These are phyloP conservation scores for Diaporthe sp. DNA, from an alignment of 2,329 filamentous ascomycete species.

Conservation along the genomic window DNA sequence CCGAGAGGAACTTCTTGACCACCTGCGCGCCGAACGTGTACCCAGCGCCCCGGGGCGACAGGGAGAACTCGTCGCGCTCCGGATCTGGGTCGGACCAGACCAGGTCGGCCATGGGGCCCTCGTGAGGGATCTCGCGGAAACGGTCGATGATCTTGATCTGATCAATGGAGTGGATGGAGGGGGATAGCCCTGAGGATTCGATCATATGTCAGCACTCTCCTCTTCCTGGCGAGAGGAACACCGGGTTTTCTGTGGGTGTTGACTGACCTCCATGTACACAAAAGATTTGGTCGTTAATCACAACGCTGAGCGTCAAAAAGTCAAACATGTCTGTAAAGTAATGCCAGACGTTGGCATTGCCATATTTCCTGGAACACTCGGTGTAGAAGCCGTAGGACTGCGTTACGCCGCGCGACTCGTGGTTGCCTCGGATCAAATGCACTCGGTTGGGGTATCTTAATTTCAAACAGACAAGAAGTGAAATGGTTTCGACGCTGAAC, in stretches of 20 bases:
- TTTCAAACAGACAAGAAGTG: constrained; percentile 96
- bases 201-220: constrained; percentile 15
- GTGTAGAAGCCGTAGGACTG: constrained; percentile 99
- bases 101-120: constrained; percentile 99
- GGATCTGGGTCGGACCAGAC: constrained; percentile 99
- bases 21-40: constrained; percentile 99
- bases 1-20: constrained; percentile 96
- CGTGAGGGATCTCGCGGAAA: constrained; percentile 97
- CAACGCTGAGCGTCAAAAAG: constrained; percentile 94
- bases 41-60: constrained; percentile 92
- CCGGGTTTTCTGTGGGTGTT: not conserved
- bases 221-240: not conserved
- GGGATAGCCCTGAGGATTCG: constrained; percentile 74
- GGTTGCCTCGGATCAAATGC: constrained; percentile 96
- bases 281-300: constrained; percentile 99
- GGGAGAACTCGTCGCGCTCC: constrained; percentile 96
- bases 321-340: constrained; percentile 99
- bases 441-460: constrained; percentile 96
- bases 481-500: constrained; percentile 99
- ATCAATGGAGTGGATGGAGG: constrained; percentile 96
- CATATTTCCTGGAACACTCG: constrained; percentile 97
- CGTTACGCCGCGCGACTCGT: constrained; percentile 96
- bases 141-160: constrained; percentile 99
- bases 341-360: constrained; percentile 98
- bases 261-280: constrained; percentile 89